A percentile compares a stretch with the other conserved stretches of the same genome.
Conservation (phyloP, 148 eudicot species). For the Rhododendron kiyosumense region DNA sequence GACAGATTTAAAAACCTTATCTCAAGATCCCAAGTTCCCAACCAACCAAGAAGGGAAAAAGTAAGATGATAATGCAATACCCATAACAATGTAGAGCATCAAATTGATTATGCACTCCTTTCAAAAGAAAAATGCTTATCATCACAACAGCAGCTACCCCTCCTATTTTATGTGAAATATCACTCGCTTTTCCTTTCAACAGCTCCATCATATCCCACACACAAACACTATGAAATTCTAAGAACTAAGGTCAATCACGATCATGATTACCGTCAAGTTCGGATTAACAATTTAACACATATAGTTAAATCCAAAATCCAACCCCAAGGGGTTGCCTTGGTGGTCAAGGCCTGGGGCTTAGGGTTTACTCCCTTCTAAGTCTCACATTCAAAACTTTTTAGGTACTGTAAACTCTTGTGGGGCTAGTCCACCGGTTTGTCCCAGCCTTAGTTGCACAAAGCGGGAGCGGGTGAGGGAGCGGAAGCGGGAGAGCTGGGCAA, state of each 20-base stretch:
- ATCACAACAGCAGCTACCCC: neutral
- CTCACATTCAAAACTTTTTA: neutral
- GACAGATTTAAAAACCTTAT: neutral
- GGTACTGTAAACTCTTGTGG: neutral
- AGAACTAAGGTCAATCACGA: neutral
- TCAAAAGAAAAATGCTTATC: neutral
- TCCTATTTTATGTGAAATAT: neutral
- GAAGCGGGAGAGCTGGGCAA: too few relatives aligned
- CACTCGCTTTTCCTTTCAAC: neutral
- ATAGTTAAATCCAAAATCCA: neutral
- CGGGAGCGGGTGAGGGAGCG: too few relatives aligned
- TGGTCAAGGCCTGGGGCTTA: neutral
- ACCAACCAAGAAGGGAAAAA: neutral
- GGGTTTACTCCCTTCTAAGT: neutral
- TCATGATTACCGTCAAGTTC: neutral
- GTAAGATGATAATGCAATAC: neutral
- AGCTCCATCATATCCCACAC: neutral
- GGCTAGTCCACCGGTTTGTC: neutral
- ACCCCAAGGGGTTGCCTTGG: neutral
- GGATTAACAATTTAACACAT: neutral
- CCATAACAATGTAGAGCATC: neutral
- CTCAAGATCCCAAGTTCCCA: neutral
- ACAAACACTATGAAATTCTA: neutral
- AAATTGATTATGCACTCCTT: neutral
- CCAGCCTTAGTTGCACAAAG: neutral